Percentiles rank a stretch among this genome's conserved stretches.
phyloP scores from a whole-genome alignment of 345 rosid genomes.

The Rhodamnia rubescens region DNA sequence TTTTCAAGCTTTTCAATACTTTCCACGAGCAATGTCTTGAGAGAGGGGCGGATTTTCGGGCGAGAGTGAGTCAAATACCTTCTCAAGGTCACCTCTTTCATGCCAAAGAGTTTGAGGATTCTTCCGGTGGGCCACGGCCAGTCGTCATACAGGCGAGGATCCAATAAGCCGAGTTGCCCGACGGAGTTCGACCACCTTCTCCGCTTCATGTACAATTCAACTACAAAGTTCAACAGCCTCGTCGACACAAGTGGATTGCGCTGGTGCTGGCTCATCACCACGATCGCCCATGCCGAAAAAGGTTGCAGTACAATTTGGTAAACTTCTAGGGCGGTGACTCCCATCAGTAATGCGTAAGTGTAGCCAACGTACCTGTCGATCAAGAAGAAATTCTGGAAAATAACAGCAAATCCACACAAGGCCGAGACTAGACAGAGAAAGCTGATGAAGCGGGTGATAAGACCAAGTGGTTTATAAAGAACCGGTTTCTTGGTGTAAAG shows the following conservation, averaged over 20 bases:
- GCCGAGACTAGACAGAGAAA: background rate
- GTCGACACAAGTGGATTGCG: background rate
- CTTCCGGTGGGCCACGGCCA: no score
- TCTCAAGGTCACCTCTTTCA: background rate
- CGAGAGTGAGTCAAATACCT: background rate
- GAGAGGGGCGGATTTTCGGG: background rate
- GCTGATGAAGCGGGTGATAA: background rate
- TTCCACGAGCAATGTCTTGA: background rate
- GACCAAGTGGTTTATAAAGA: background rate
- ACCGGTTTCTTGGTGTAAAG: constrained; percentile 23
- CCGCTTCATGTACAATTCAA: background rate
- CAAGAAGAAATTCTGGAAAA: background rate
- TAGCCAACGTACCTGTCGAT: constrained; percentile 15
- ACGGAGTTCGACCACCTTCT: background rate
- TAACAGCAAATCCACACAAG: background rate
- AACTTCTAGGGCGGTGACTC: constrained; percentile 15
- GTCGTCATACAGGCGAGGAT: background rate
- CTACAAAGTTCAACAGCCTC: background rate
- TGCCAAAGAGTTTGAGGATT: background rate
- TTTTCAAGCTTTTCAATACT: background rate
- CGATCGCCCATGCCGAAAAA: constrained; percentile 1
- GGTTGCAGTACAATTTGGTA: background rate
- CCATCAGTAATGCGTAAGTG: constrained; percentile 10
- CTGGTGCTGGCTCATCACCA: background rate
- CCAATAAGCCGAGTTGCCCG: background rate